Percentiles rank a stretch among this genome's conserved stretches.
These are phyloP conservation scores for Aspergillus niger DNA, from an alignment of 2,329 filamentous ascomycete species.

Conservation along the genomic window DNA sequence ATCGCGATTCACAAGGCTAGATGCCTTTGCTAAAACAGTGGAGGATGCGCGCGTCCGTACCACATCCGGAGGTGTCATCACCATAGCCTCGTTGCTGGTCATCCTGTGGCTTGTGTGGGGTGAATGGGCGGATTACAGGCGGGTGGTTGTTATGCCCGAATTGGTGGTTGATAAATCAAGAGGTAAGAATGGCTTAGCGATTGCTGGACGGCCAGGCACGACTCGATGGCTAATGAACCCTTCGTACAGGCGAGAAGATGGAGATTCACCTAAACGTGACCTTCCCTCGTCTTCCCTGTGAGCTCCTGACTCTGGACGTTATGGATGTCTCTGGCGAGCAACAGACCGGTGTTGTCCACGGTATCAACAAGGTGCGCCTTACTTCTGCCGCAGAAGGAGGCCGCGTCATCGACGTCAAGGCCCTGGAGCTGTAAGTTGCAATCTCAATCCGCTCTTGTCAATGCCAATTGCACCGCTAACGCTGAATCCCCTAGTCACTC, in stretches of 20 bases:
- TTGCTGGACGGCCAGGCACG: neutral
- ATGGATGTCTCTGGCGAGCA: slow-evolving; percentile 99
- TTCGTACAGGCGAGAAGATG: slow-evolving; percentile 81
- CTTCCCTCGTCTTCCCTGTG: slow-evolving; percentile 91
- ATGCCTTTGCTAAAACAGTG: slow-evolving; percentile 98
- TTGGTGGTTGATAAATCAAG: slow-evolving; percentile 94
- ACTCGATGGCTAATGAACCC: slow-evolving; percentile 19
- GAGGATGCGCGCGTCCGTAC: slow-evolving; percentile 96
- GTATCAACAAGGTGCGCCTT: slow-evolving; percentile 87
- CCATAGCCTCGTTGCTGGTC: slow-evolving; percentile 83
- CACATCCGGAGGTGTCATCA: slow-evolving; percentile 92
- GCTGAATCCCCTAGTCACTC: slow-evolving; percentile 56
- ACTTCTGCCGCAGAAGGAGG: slow-evolving; percentile 72
- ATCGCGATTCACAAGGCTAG: slow-evolving; percentile 92
- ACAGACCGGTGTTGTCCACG: slow-evolving; percentile 90
- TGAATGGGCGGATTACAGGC: slow-evolving; percentile 93
- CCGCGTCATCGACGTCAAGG: slow-evolving; percentile 68
- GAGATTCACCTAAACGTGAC: slow-evolving; percentile 98
- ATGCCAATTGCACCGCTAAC: neutral
- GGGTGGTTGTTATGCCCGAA: slow-evolving; percentile 84
- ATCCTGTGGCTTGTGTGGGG: slow-evolving; percentile 88
- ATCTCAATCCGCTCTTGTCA: slow-evolving; percentile 17
- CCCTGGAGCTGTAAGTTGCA: slow-evolving; percentile 65
- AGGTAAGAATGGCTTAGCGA: slow-evolving; percentile 56
- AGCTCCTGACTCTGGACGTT: slow-evolving; percentile 92